A percentile compares a stretch with the other conserved stretches of the same genome.
Evolutionary conservation across 2,329 filamentous ascomycete genomes (phyloP).

Genomic region (Ceratocystiopsis minuta): DNA sequence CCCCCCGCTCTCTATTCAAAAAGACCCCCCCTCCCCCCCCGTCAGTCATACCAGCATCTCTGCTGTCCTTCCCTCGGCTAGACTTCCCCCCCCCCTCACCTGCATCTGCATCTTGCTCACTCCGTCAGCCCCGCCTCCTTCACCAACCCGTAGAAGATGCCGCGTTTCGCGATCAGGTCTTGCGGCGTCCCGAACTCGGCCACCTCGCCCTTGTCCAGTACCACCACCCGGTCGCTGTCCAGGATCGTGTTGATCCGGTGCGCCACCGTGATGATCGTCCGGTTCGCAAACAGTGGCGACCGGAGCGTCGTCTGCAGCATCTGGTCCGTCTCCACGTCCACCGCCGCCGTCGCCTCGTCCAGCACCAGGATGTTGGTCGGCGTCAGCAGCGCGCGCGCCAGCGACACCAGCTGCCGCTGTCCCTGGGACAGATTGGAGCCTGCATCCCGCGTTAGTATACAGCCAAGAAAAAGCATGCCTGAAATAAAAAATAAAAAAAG

Average conservation of each 20-base stretch:
- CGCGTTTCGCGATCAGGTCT: constrained; percentile 55
- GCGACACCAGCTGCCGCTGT: constrained; percentile 81
- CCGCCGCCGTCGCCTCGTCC: constrained; percentile 80
- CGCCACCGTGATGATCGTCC: constrained; percentile 95
- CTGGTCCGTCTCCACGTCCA: constrained; percentile 50
- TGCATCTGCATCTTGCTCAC: constrained; percentile 3
- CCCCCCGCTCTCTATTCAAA: no score
- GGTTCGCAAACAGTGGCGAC: constrained; percentile 58
- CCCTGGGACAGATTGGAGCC: constrained; percentile 91
- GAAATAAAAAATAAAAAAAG: not conserved
- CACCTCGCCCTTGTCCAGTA: constrained; percentile 78
- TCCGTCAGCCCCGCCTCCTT: constrained; percentile 66
- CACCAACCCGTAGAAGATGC: constrained; percentile 77
- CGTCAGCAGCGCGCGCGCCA: constrained; percentile 83
- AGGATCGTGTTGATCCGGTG: constrained; percentile 97
- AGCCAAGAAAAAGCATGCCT: not conserved
- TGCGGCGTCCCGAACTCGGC: constrained; percentile 82
- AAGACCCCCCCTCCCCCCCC: no score
- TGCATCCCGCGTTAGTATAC: constrained; percentile 17
- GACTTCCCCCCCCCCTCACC: not conserved
- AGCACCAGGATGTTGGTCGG: constrained; percentile 94
- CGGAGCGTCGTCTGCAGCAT: constrained; percentile 47
- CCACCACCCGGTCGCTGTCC: constrained; percentile 73
- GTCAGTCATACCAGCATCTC: not conserved
- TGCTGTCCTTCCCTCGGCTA: constrained; percentile 1